These are phyloP conservation scores for Scleromitrula shiraiana DNA, from an alignment of 2,329 filamentous ascomycete species.

Conservation along the genomic window DNA sequence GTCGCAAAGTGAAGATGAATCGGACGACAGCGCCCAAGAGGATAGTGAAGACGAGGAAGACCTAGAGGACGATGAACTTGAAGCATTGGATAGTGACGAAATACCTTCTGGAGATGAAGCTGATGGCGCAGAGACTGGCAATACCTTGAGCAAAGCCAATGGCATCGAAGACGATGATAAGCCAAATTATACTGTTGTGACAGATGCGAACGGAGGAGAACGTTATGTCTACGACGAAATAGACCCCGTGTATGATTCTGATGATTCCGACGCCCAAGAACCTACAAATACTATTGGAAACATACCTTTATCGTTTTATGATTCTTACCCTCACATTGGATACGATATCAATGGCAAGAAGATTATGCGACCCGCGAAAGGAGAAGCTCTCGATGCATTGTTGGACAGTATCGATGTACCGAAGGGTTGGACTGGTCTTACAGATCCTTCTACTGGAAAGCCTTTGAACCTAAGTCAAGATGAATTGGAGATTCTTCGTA, in stretches of 20 bases:
- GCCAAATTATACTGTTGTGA: constrained; percentile 49
- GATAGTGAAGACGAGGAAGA: constrained; percentile 36
- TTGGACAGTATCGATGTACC: constrained; percentile 95
- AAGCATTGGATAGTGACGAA: constrained; percentile 42
- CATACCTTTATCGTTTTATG: constrained; percentile 91
- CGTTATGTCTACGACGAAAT: constrained; percentile 93
- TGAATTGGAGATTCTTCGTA: constrained; percentile 80
- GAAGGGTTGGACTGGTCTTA: constrained; percentile 94
- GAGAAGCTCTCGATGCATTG: constrained; percentile 85
- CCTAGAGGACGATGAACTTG: constrained; percentile 33
- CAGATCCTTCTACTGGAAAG: constrained; percentile 88
- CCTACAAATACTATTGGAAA: constrained; percentile 88
- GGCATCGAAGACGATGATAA: constrained; percentile 33
- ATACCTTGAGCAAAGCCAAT: constrained; percentile 33
- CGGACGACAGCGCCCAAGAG: constrained; percentile 44
- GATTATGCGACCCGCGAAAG: constrained; percentile 91
- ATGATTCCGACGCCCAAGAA: constrained; percentile 78
- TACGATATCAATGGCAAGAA: constrained; percentile 99
- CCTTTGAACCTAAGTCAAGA: constrained; percentile 80
- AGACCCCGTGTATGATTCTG: constrained; percentile 89
- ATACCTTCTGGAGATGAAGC: constrained; percentile 34
- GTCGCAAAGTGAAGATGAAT: constrained; percentile 50
- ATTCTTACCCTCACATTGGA: constrained; percentile 94
- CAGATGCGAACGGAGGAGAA: constrained; percentile 82
- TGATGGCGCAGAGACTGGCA: constrained; percentile 31